These are phyloP conservation scores for Salinomyces thailandicus DNA, from an alignment of 2,329 filamentous ascomycete species.

Conservation along the genomic window DNA sequence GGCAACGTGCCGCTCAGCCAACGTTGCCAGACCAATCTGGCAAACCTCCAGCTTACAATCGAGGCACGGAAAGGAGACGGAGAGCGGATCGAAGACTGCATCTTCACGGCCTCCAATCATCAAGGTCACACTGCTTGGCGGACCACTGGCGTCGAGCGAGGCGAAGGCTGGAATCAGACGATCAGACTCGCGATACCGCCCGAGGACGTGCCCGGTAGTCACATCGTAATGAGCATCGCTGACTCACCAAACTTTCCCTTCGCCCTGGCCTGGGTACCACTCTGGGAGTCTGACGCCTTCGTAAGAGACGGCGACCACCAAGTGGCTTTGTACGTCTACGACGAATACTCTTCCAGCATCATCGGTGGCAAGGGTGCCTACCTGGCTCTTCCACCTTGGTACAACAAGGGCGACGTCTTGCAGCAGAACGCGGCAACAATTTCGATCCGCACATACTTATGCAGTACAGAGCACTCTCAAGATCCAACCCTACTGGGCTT, in stretches of 20 bases:
- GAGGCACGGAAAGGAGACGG: conserved; percentile 74
- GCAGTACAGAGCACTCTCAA: conserved; percentile 90
- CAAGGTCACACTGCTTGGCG: conserved; percentile 75
- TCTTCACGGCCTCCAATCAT: conserved; percentile 75
- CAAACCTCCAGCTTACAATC: conserved; percentile 75
- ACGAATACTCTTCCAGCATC: conserved; percentile 76
- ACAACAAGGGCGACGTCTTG: conserved; percentile 62
- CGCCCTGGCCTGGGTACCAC: conserved; percentile 80
- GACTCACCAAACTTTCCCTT: conserved; percentile 83
- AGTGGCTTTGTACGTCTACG: conserved; percentile 77
- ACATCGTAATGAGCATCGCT: conserved; percentile 81
- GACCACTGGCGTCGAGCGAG: conserved; percentile 67
- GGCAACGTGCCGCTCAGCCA: conserved; percentile 68
- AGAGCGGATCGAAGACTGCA: conserved; percentile 76
- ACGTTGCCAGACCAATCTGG: conserved; percentile 45
- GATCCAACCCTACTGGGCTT: conserved; percentile 77
- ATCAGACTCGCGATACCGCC: conserved; percentile 69
- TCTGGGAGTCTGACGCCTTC: conserved; percentile 90
- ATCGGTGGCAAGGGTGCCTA: conserved; percentile 72
- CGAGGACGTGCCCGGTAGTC: conserved; percentile 68
- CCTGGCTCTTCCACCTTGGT: conserved; percentile 68
- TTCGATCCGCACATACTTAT: conserved; percentile 72
- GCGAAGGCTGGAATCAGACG: conserved; percentile 79
- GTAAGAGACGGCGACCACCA: conserved; percentile 74
- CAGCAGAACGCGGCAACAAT: conserved; percentile 66